Percentiles rank a stretch among this genome's conserved stretches.
These are phyloP conservation scores for Apiospora sp. DNA, from an alignment of 2,329 filamentous ascomycete genomes.

Conservation along the genomic window DNA sequence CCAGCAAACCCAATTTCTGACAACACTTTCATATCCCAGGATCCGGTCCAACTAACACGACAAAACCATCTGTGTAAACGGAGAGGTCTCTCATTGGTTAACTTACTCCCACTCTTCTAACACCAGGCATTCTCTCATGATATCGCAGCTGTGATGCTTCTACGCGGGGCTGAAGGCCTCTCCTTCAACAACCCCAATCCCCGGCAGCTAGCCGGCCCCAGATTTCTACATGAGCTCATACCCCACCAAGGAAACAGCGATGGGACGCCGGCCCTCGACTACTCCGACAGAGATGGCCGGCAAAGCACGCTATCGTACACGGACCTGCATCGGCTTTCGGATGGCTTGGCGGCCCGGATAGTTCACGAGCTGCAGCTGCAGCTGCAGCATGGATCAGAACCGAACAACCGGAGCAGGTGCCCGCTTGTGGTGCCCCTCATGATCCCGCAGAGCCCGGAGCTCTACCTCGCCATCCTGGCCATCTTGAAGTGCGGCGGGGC, in stretches of 20 bases:
- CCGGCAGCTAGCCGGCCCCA: constrained; percentile 50
- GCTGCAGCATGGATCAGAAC: constrained; percentile 34
- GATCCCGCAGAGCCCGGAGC: constrained; percentile 75
- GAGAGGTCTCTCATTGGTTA: neutral
- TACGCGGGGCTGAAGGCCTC: constrained; percentile 35
- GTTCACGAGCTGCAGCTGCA: constrained; percentile 42
- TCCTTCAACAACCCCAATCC: constrained; percentile 58
- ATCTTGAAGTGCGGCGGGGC: constrained; percentile 83
- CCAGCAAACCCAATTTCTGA: neutral
- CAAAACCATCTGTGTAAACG: neutral
- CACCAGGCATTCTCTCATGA: neutral
- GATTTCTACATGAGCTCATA: constrained; percentile 49
- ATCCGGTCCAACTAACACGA: neutral
- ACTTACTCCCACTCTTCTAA: neutral
- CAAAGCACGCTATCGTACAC: constrained; percentile 63
- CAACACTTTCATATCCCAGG: neutral
- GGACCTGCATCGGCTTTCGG: constrained; percentile 66
- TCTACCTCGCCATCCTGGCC: constrained; percentile 81
- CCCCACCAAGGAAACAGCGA: neutral
- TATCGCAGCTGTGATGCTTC: neutral
- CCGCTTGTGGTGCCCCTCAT: constrained; percentile 74
- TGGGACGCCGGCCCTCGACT: constrained; percentile 27
- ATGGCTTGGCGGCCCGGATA: constrained; percentile 62
- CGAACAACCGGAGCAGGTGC: neutral
- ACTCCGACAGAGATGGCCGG: constrained; percentile 12